Conservation (phyloP, 768 basidiomycete genomes). For the Rhizopogon vulgaris region DNA sequence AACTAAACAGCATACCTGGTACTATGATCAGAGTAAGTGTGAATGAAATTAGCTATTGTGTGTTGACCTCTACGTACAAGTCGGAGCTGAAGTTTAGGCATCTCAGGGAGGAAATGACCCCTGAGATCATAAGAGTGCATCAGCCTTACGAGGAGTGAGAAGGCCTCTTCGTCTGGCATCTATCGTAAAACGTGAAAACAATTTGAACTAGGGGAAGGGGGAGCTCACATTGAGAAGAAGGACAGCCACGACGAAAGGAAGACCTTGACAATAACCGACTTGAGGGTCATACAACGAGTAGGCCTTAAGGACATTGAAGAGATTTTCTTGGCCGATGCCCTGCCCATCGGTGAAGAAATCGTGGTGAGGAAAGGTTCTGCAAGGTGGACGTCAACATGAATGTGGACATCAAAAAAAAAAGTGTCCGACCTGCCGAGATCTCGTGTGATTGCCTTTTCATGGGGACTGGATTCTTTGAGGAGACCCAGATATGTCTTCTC, state of each 20-base stretch:
- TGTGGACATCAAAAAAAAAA: not conserved
- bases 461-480: slow-evolving; percentile 76
- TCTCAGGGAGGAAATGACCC: slow-evolving; percentile 97
- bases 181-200: slow-evolving; percentile 23
- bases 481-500: slow-evolving; percentile 79
- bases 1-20: slow-evolving; percentile 42
- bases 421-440: slow-evolving; percentile 73
- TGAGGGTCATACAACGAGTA: slow-evolving; percentile 93
- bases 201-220: not conserved
- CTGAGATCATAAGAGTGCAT: slow-evolving; percentile 97
- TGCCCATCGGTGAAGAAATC: slow-evolving; percentile 92
- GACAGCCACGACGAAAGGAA: slow-evolving; percentile 95
- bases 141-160: slow-evolving; percentile 87
- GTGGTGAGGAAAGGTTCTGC: slow-evolving; percentile 93
- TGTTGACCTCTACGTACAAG: slow-evolving; percentile 45
- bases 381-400: slow-evolving; percentile 6
- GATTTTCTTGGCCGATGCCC: slow-evolving; percentile 93
- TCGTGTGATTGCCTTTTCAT: slow-evolving; percentile 91
- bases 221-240: slow-evolving; percentile 77
- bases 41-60: not conserved
- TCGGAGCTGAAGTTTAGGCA: slow-evolving; percentile 94
- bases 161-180: slow-evolving; percentile 99
- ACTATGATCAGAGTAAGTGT: slow-evolving; percentile 30
- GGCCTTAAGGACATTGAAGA: slow-evolving; percentile 97
- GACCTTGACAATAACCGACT: slow-evolving; percentile 96